Conservation (phyloP, 2,329 filamentous ascomycete species). For the Fusarium irregulare region DNA sequence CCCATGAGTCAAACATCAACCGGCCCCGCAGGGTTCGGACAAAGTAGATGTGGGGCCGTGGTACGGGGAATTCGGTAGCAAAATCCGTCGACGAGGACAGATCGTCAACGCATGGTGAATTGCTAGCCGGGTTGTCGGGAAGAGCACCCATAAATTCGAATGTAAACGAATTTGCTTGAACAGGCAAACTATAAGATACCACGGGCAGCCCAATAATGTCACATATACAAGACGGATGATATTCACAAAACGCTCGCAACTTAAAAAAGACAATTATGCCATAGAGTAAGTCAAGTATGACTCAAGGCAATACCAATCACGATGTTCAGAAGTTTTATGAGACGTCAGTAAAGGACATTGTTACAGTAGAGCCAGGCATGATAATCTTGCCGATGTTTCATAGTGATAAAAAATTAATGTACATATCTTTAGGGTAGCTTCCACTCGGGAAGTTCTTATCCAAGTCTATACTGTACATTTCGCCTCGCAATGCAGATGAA, state of each 20-base stretch:
- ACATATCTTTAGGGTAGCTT: neutral
- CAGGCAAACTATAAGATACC: neutral
- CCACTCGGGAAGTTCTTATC: neutral
- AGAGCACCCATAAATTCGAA: neutral
- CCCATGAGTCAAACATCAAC: neutral
- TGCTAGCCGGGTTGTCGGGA: neutral
- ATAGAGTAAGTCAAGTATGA: too few relatives aligned
- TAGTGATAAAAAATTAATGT: neutral
- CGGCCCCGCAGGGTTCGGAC: slow-evolving; percentile 5
- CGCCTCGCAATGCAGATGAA: slow-evolving; percentile 13
- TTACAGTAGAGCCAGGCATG: neutral
- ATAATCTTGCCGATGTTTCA: neutral
- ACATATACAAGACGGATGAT: neutral
- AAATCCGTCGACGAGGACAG: neutral
- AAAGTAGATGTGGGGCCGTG: slow-evolving; percentile 8
- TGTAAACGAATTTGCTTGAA: neutral
- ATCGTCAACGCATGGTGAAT: neutral
- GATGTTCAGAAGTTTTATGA: too few relatives aligned
- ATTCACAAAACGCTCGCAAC: neutral
- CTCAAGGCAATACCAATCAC: too few relatives aligned
- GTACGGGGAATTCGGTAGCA: slow-evolving; percentile 10
- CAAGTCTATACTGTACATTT: neutral
- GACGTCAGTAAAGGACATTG: neutral
- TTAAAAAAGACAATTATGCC: neutral
- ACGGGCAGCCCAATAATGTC: neutral